Conservation (phyloP, 495 filamentous ascomycete species). For the Rhypophila decipiens region DNA sequence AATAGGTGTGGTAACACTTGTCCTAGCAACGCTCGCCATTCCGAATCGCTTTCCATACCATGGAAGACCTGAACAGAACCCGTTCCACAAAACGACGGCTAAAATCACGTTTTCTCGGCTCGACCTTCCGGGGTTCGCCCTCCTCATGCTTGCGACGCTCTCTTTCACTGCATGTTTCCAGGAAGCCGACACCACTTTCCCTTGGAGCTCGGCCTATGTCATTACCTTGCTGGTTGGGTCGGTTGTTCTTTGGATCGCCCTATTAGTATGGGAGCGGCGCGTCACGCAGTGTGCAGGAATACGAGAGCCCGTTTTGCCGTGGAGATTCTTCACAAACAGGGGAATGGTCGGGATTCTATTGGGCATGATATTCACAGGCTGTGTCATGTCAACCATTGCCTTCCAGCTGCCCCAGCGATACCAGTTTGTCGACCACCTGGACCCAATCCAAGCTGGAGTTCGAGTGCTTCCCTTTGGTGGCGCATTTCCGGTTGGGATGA, state of each 20-base stretch:
- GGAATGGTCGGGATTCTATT: slow-evolving; percentile 8
- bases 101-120: slow-evolving; percentile 5
- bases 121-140: slow-evolving; percentile 11
- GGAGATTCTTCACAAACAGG: slow-evolving; percentile 12
- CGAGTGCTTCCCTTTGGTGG: background rate
- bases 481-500: background rate
- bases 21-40: background rate
- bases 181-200: slow-evolving; percentile 18
- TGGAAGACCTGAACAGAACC: background rate
- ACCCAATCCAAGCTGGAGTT: slow-evolving; percentile 35
- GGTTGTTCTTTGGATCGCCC: background rate
- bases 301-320: slow-evolving; percentile 16
- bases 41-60: slow-evolving; percentile 13
- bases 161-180: slow-evolving; percentile 20
- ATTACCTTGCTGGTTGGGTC: slow-evolving; percentile 10
- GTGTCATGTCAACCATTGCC: slow-evolving; percentile 20
- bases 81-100: slow-evolving; percentile 7
- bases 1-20: background rate
- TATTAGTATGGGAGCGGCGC: slow-evolving; percentile 2
- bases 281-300: background rate
- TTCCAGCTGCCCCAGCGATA: slow-evolving; percentile 44
- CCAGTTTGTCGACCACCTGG: slow-evolving; percentile 34
- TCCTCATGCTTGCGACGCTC: slow-evolving; percentile 15
- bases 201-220: slow-evolving; percentile 21
- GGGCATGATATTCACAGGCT: slow-evolving; percentile 8